Base-by-base conservation (phyloP, 129 eudicot genomes). In the Heracleum sosnowskyi region DNA sequence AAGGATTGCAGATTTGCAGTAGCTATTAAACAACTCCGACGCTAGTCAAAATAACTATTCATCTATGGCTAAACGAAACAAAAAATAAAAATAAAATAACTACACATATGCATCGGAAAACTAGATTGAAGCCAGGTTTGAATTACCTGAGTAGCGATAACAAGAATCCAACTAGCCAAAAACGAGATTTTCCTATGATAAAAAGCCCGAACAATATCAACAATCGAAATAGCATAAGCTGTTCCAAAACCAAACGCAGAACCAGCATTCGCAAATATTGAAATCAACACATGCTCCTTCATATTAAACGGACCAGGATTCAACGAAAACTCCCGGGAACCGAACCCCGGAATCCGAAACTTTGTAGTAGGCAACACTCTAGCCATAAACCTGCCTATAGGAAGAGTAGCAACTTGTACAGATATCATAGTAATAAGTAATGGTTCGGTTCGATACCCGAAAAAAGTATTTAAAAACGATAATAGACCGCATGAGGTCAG, bases 231-330 rank as follows among this genome's bases (percentile, higher is more conserved):
- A 4, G 91, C 91, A 77, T 91, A 91, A 18, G 97, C 90, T 0
- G 86, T 7, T 7, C 93, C 97, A 24, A 70, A 15, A 35, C 97
- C 97, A 40, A 85, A 91, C 5, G 87, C 87, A 7, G 87, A 80
- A 26, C 95, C 96, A 0, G 89, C 85, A 68, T 87, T 91, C 0
- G 97, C 97, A 63, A 91, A 87, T 45, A 91, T 84, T 11, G 97
- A 83, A 5, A 91, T 87, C 69, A 91, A 53, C 11, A 87, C 97
- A 40, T 91, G 97, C 57, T 91, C 93, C 53, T 91, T 91, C 74
- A 87, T 79, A 29, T 91, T 91, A 83, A 91, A 91, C 66, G 97
- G 97, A 3, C 97, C 93, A 4, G 97, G 93, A 47, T 91, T 91
- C 18, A 91, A 26, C 15, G 86, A 78, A 85, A 66, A 85, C 78